Base-by-base conservation (phyloP, 441 rosid genomes). In the Codiaeum variegatum region DNA sequence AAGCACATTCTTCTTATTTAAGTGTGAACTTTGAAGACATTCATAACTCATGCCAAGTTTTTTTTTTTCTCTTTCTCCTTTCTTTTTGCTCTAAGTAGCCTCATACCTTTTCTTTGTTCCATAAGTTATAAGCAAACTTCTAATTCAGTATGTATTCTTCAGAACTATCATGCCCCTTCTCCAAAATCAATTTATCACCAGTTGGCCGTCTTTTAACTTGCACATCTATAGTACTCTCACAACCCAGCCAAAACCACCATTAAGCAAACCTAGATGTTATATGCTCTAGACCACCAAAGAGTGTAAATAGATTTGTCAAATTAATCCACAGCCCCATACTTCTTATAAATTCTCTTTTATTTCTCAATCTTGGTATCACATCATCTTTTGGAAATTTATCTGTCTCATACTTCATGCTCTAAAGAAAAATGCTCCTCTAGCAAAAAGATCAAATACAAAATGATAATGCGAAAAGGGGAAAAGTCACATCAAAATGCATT, bases 21-120 rank as follows among this genome's bases (percentile, higher is more conserved):
- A 73, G 24, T 51, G 19, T 51, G 56, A 51, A 9, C 44, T 23
- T 72, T 69, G 51, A 70, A 40, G 26, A 29, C 34, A 26, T 32
- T 51, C 42, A 54, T 0, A n/a, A 40, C 12, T 55, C 42, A 64
- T 0, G 13, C 54, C 32, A 24, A 52, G 36, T 19, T 24, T 40
- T 24, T 16, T 19, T 1, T 32, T 34, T 1, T 32, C 24, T 34
- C 55, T 62, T 62, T 36, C 69, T 72, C 66, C 32, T 18, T 26
- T 49, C 62, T 6, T 62, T 32, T 34, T 49, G 21, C 54, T 42
- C 23, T 21, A 24, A 49, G 29, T 15, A 13, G 10, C 11, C 11
- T 24, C 34, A 8, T 0, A 66, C 23, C 70, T 28, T 18, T 31
- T 31, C 31, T 32, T 62, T 6, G 10, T 67, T 66, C 9, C 32